These are phyloP conservation scores for Astrephomene gubernaculifera DNA, from an alignment of 139 green algal species.

Conservation along the genomic window DNA sequence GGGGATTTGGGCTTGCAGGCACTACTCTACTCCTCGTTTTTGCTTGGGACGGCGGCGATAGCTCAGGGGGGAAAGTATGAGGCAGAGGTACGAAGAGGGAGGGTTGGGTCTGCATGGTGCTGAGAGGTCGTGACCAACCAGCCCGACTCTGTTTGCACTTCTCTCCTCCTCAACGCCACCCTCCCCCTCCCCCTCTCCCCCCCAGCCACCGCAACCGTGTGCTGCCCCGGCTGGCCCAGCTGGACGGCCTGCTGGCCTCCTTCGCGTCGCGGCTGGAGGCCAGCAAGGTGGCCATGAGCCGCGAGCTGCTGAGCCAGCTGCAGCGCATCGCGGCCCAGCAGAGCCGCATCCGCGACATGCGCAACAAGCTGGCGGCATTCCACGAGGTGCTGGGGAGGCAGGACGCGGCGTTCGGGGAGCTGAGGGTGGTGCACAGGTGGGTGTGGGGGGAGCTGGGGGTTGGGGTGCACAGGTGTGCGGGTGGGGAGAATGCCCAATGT, in stretches of 20 bases:
- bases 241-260: slow-evolving; percentile 19
- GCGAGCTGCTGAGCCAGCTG: slow-evolving; percentile 85
- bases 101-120: not conserved
- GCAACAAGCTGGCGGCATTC: slow-evolving; percentile 83
- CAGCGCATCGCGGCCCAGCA: slow-evolving; percentile 80
- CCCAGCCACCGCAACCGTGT: slow-evolving; percentile 40
- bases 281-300: slow-evolving; percentile 67
- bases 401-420: slow-evolving; percentile 74
- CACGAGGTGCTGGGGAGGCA: slow-evolving; percentile 73
- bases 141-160: not conserved
- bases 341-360: slow-evolving; percentile 88
- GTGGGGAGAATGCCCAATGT: no score
- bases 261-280: slow-evolving; percentile 17
- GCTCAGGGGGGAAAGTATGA: no score
- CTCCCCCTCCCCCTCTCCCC: not conserved
- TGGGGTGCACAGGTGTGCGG: not conserved
- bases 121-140: not conserved
- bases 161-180: not conserved
- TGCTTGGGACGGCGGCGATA: no score
- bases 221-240: slow-evolving; percentile 27
- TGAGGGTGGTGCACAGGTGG: slow-evolving; percentile 69
- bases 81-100: not conserved
- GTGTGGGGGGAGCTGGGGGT: not conserved
- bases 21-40: no score
- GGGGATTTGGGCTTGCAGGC: not conserved